Base-by-base conservation (phyloP, 805 yeast genomes). In the Barnettozyma californica region DNA sequence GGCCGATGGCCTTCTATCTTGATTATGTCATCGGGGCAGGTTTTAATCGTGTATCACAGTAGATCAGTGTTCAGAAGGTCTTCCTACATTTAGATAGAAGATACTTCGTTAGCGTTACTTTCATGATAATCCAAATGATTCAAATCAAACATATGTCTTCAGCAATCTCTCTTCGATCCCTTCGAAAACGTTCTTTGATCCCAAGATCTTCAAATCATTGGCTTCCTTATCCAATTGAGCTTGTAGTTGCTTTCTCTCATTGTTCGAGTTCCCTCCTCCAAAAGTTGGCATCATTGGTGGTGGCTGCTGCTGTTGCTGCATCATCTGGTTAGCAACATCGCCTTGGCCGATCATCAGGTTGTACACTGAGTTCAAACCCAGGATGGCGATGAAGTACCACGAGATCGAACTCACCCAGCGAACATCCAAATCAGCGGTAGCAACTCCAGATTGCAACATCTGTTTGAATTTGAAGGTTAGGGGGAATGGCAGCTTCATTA, bases 361-460 rank as follows among this genome's bases (percentile, higher is more conserved):
- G 63, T 84, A 85, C 1, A 94, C 82, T 0, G 96, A 85, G 55
- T 80, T 78, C 51, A 94, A 74, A 26, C 98, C 98, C 44, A 91
- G 66, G 52, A 89, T 78, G 47, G 89, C 87, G 46, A 92, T 86
- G 64, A 94, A 87, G 65, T 92, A 94, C 98, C 98, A 94, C 5
- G 97, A 89, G 19, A 94, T 84, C 3, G 96, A 83, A 34, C 94
- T 84, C 16, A 94, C 98, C 81, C 96, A 94, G 25, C 95, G 72
- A 9, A 84, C 96, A 62, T 91, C 94, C 49, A 94, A 71, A 59
- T 92, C 95, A 1, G 83, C 75, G 0, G 98, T 90, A 49, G 74
- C 76, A 13, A 94, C 84, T 8, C 97, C 96, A 26, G 78, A 80
- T 67, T 94, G 99, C 39, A 94, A 68, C 95, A 94, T 91, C 50